Base-by-base conservation (phyloP, 495 filamentous ascomycete species). In the Astrothelium macrocarpum region DNA sequence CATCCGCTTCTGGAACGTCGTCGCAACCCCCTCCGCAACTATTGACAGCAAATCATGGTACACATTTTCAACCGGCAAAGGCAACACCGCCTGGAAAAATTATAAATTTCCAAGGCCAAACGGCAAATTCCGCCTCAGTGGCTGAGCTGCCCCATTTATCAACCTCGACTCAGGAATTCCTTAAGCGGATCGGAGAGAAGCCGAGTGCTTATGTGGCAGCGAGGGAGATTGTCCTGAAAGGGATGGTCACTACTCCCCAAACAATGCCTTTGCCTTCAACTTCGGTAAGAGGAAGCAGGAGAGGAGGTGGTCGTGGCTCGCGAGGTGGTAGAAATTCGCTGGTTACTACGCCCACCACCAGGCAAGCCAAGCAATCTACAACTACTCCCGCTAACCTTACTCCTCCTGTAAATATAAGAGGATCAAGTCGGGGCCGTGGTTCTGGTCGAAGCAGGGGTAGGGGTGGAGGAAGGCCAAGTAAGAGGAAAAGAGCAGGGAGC, bases 241-340 rank as follows among this genome's bases (percentile, higher is more conserved):
- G 60, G 16, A 77, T 78, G 70, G 71, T 72, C 16, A 79, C 76
- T 32, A 76, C 71, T 5, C 34, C 34, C 62, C 68, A 77, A 31
- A 74, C 74, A 36, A 43, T 32, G 62, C 65, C 60, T 60, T 59
- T 61, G 16, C 65, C 64, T 11, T 69, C 58, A 12, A 59, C 25
- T 36, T 60, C 62, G 75, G 75, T 53, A 72, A 32, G 75, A 70
- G 53, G 73, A 78, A 32, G 73, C 65, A 56, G 72, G 67, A 58
- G 74, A 64, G 34, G 78, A 73, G 64, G 71, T 69, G 18, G 78
- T 70, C 43, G 71, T 71, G 39, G 80, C 73, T 66, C 80, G 76
- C 67, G 76, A 72, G 56, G 78, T 73, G 9, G 78, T 78, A 59
- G 78, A 76, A 34, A 74, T 64, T 65, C 58, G 12, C 62, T 63